A percentile compares a stretch with the other conserved stretches of the same genome.
Conservation (phyloP, 345 rosid genomes). For the Populus alba region DNA sequence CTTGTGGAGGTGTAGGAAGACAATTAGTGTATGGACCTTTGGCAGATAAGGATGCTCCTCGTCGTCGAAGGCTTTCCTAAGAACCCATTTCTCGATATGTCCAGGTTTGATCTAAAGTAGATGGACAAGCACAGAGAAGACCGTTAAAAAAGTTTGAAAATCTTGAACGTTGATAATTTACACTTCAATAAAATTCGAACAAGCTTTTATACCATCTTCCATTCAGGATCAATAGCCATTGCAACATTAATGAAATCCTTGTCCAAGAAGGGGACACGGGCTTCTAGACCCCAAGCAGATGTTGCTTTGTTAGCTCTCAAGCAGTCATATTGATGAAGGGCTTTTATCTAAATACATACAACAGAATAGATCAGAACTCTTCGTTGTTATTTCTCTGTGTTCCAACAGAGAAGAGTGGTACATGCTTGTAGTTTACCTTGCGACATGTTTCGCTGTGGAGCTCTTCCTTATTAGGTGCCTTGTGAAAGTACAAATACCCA, state of each 20-base stretch:
- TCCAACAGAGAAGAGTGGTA: background rate
- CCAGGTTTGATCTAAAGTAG: slow-evolving; percentile 57
- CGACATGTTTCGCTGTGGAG: slow-evolving; percentile 83
- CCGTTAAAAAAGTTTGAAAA: background rate
- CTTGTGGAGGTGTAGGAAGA: background rate
- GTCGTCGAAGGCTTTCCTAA: slow-evolving; percentile 84
- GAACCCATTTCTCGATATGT: slow-evolving; percentile 78
- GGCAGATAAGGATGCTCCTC: slow-evolving; percentile 85
- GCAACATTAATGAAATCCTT: slow-evolving; percentile 77
- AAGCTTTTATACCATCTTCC: slow-evolving; percentile 58
- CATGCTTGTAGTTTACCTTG: slow-evolving; percentile 45
- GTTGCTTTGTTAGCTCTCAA: slow-evolving; percentile 91
- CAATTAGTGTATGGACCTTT: slow-evolving; percentile 37
- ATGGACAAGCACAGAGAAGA: background rate
- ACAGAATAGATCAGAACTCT: background rate
- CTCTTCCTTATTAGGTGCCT: slow-evolving; percentile 89
- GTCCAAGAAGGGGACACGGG: slow-evolving; percentile 89
- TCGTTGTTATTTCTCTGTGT: background rate
- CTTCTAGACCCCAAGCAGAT: slow-evolving; percentile 94
- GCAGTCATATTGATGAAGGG: slow-evolving; percentile 88
- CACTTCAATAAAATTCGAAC: background rate
- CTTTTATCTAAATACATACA: slow-evolving; percentile 63
- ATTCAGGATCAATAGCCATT: slow-evolving; percentile 82
- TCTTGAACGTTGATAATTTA: background rate
- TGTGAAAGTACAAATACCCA: slow-evolving; percentile 93